phyloP scores from a whole-genome alignment of 352 stramenopile genomes.

The Plasmopara viticola region DNA sequence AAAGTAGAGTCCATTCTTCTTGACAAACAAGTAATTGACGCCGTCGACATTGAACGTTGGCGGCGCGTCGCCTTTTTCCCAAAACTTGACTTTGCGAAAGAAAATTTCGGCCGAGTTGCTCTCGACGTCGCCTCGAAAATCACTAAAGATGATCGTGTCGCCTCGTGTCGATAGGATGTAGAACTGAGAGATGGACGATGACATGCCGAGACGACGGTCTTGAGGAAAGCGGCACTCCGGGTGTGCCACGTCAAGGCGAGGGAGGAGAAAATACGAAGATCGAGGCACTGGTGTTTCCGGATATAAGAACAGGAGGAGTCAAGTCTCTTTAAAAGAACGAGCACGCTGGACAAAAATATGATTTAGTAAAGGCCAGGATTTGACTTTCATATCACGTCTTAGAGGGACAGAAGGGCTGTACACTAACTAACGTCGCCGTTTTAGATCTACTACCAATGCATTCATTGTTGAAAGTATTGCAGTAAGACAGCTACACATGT shows the following conservation, averaged over 20 bases:
- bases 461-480: no score
- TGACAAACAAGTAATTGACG: conserved; percentile 97
- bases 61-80: conserved; percentile 93
- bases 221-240: background rate
- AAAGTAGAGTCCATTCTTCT: conserved; percentile 98
- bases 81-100: conserved; percentile 99
- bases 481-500: no score
- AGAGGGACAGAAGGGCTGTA: no score
- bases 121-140: conserved; percentile 90
- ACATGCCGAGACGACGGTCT: conserved; percentile 10
- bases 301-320: conserved; percentile 11
- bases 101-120: conserved; percentile 93
- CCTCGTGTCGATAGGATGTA: conserved; percentile 98
- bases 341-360: no score
- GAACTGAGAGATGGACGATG: conserved; percentile 94
- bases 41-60: conserved; percentile 97
- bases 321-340: conserved; percentile 16
- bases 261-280: conserved; percentile 13
- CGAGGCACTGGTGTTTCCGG: conserved; percentile 7
- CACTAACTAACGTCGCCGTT: no score
- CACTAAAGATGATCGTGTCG: conserved; percentile 97
- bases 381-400: no score
- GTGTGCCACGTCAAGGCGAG: conserved; percentile 19
- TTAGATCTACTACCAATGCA: no score
- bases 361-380: no score